phyloP scores from a whole-genome alignment of 306 rosid species.

The Leucaena leucocephala region DNA sequence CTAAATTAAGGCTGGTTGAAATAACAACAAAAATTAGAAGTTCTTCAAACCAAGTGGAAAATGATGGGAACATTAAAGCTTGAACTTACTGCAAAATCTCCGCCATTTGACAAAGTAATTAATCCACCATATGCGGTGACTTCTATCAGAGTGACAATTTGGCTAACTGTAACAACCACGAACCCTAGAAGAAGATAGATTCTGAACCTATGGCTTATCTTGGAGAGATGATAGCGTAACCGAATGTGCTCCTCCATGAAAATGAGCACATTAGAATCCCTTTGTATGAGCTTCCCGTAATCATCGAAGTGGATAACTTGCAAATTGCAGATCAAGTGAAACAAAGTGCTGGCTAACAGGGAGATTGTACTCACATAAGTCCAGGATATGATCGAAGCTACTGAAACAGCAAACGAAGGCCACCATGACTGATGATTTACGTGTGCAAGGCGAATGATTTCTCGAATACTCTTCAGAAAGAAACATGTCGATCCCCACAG shows the following conservation, averaged over 20 bases:
- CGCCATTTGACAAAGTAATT: conserved; percentile 65
- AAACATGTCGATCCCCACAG: conserved; percentile 67
- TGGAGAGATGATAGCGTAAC: conserved; percentile 74
- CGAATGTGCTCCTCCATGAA: conserved; percentile 80
- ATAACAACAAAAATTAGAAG: neutral
- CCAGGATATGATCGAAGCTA: conserved; percentile 67
- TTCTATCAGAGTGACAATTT: conserved; percentile 65
- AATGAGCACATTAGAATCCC: conserved; percentile 62
- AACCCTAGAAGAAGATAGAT: conserved; percentile 75
- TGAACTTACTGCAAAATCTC: conserved; percentile 85
- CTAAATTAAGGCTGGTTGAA: neutral
- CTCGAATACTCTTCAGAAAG: conserved; percentile 63
- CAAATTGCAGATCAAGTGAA: conserved; percentile 84
- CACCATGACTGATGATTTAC: conserved; percentile 55
- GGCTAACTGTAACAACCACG: conserved; percentile 73
- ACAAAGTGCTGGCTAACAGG: conserved; percentile 75
- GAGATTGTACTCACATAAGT: conserved; percentile 71
- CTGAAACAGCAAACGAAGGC: conserved; percentile 50
- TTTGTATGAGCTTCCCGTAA: conserved; percentile 74
- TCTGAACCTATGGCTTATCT: conserved; percentile 85
- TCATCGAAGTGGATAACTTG: conserved; percentile 82
- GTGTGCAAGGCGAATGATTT: conserved; percentile 51
- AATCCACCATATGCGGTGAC: conserved; percentile 57
- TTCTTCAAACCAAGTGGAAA: conserved; percentile 20
- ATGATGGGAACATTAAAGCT: conserved; percentile 27